Percentiles rank a stretch among this genome's conserved stretches.
phyloP scores from a whole-genome alignment of 2,329 filamentous ascomycete species.

The Hypoxylon sp. region DNA sequence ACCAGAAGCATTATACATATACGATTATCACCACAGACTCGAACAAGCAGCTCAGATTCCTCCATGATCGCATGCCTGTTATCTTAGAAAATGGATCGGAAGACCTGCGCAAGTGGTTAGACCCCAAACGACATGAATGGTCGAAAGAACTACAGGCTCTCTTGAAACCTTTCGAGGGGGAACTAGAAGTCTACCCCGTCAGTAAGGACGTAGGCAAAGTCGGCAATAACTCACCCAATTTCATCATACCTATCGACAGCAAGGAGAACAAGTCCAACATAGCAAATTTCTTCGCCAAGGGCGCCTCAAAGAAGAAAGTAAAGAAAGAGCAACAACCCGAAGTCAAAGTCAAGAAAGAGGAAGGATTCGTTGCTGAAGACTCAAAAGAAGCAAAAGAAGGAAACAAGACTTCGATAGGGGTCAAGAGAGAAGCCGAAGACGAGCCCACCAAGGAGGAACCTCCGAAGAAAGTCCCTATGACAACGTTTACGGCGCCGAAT shows the following conservation, averaged over 20 bases:
- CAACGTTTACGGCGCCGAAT: conserved; percentile 40
- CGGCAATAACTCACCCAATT: conserved; percentile 87
- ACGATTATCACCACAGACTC: conserved; percentile 93
- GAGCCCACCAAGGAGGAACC: conserved; percentile 41
- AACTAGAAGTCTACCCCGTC: conserved; percentile 88
- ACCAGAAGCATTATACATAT: conserved; percentile 84
- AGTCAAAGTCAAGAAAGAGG: conserved; percentile 45
- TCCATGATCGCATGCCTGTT: conserved; percentile 97
- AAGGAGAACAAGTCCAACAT: conserved; percentile 94
- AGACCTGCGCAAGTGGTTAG: conserved; percentile 80
- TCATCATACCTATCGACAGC: conserved; percentile 86
- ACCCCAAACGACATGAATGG: conserved; percentile 81
- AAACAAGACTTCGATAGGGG: conserved; percentile 20
- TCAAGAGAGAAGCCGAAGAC: conserved; percentile 52
- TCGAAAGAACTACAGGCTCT: conserved; percentile 81
- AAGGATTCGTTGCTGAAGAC: conserved; percentile 44
- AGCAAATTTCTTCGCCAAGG: conserved; percentile 88
- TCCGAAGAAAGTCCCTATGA: conserved; percentile 48
- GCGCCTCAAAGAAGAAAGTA: conserved; percentile 56
- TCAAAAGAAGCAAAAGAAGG: conserved; percentile 20
- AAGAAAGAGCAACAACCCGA: conserved; percentile 47
- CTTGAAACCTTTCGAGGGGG: conserved; percentile 83
- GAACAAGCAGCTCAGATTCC: conserved; percentile 84
- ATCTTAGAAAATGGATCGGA: conserved; percentile 84
- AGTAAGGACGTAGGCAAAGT: conserved; percentile 93